Base-by-base conservation (phyloP, 1,284 basidiomycete genomes). In the Cerioporus squamosus region DNA sequence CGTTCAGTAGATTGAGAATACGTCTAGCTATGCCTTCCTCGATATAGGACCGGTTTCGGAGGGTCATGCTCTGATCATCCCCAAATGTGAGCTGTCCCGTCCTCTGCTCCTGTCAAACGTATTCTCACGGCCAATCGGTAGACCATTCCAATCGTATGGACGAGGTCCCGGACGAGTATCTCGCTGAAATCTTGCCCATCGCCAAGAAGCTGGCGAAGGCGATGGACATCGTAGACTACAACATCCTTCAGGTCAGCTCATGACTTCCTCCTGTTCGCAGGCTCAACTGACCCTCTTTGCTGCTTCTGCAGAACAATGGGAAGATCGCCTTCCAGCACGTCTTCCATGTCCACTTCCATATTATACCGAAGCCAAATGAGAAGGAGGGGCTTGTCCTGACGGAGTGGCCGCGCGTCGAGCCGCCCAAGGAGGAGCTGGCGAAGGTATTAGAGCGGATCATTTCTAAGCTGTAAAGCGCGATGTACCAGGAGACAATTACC, bases 131-230 rank as follows among this genome's bases (percentile, higher is more conserved):
- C 36, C 9, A 50, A 6, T 12, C 20, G 8, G 6, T 18, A 94
- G 92, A 88, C 70, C 93, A 94, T 70, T 82, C 86, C 4, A 83
- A 80, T 63, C 93, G 93, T 72, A 70, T 93, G 66, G 88, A 90
- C 68, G 86, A 94, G 54, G 78, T 94, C 15, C 90, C 92, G 0
- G 93, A 95, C 68, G 86, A 90, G 64, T 88, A 90, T 69, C 84
- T 93, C 61, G 75, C 74, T 14, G 92, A 94, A 60, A 75, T 82
- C 22, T 77, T 97, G 55, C 90, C 92, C 1, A 79, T 95, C 54
- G 89, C 90, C 22, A 96, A 95, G 81, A 93, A 91, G 81, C 87
- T 97, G 50, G 95, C 93, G 0, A 66, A 84, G 15, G 95, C 94
- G 4, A 83, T 89, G 58, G 90, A 88, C 2, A 74, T 81, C 6